phyloP scores from a whole-genome alignment of 768 basidiomycete genomes.

The Auricularia auricula-judae region DNA sequence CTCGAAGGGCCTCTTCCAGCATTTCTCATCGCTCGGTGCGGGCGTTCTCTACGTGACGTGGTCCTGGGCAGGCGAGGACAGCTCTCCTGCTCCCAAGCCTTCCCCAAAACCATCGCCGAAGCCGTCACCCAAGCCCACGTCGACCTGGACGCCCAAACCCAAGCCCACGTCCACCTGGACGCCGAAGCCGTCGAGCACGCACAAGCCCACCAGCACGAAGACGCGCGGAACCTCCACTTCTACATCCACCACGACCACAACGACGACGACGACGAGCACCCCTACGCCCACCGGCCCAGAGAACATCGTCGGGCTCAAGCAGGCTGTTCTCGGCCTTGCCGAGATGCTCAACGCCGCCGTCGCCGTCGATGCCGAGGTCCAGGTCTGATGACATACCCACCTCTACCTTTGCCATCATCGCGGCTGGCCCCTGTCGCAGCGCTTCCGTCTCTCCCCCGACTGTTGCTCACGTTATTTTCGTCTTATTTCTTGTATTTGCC shows the following conservation, averaged over 20 bases:
- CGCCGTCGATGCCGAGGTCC: not conserved
- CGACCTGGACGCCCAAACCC: conserved; percentile 12
- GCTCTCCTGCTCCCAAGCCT: conserved; percentile 15
- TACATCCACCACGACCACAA: not conserved
- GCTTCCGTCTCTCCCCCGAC: too few species aligned
- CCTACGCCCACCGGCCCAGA: not conserved
- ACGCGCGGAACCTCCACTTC: not conserved
- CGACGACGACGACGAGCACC: not conserved
- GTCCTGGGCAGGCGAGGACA: conserved; percentile 32
- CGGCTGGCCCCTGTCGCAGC: too few species aligned
- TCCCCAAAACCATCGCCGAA: conserved; percentile 10
- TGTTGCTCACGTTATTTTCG: too few species aligned
- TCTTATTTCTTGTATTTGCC: too few species aligned
- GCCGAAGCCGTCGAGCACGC: not conserved
- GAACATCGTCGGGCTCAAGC: not conserved
- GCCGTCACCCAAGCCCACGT: conserved; percentile 13
- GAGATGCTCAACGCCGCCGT: not conserved
- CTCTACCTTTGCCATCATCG: too few species aligned
- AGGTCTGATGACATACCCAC: too few species aligned
- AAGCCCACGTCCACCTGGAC: not conserved
- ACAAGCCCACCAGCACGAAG: not conserved
- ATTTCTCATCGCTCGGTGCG: conserved; percentile 34
- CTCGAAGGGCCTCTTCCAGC: conserved; percentile 51
- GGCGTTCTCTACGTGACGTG: conserved; percentile 57
- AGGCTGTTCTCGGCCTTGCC: not conserved